Evolutionary conservation across 805 yeast genomes (phyloP).

Genomic region (Brettanomyces custersianus): DNA sequence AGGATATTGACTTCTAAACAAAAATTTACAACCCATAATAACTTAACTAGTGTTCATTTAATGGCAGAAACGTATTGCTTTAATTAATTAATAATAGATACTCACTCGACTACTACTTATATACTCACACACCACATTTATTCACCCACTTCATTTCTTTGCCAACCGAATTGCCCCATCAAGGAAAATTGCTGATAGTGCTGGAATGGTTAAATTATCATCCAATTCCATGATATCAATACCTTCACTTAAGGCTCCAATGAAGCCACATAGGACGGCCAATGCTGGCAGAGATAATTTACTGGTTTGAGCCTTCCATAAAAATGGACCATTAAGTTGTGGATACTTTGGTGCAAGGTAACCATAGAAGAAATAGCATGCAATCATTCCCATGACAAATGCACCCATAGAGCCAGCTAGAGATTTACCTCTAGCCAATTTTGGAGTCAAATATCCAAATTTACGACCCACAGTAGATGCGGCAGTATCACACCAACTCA

Average conservation of each 20-base stretch:
- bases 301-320: slow-evolving; percentile 60
- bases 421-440: slow-evolving; percentile 65
- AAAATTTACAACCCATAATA: no score
- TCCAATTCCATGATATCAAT: slow-evolving; percentile 70
- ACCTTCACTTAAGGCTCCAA: slow-evolving; percentile 84
- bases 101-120: neutral
- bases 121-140: neutral
- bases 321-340: slow-evolving; percentile 40
- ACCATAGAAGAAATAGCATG: slow-evolving; percentile 66
- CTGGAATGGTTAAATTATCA: slow-evolving; percentile 93
- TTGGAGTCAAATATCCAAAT: slow-evolving; percentile 78
- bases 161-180: slow-evolving; percentile 16
- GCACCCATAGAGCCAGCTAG: slow-evolving; percentile 91
- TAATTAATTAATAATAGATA: neutral
- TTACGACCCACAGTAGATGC: slow-evolving; percentile 90
- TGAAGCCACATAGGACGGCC: slow-evolving; percentile 61
- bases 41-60: no score
- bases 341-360: slow-evolving; percentile 56
- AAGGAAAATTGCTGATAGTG: slow-evolving; percentile 63
- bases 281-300: slow-evolving; percentile 41
- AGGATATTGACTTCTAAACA: slow-evolving; percentile 23
- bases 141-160: no score
- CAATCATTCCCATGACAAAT: slow-evolving; percentile 56
- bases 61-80: no score
- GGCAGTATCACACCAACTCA: slow-evolving; percentile 97